These are phyloP conservation scores for Avena sativa DNA, from an alignment of 176 grass and related monocot genomes.

Conservation along the genomic window DNA sequence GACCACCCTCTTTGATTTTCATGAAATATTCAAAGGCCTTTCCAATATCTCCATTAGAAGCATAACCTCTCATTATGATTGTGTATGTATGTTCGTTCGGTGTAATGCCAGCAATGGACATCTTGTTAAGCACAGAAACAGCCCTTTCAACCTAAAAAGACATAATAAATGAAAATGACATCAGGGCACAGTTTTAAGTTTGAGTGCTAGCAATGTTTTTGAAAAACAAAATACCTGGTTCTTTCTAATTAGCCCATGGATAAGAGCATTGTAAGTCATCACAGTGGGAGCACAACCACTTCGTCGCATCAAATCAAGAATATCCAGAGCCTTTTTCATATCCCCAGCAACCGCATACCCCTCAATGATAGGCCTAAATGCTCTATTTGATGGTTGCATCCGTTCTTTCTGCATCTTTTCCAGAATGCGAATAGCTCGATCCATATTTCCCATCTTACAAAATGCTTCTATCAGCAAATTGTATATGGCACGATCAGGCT, in stretches of 20 bases:
- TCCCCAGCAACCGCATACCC: conserved; percentile 83
- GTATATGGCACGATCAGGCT: conserved; percentile 88
- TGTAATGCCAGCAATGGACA: conserved; percentile 70
- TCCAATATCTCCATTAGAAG: conserved; percentile 50
- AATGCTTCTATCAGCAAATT: conserved; percentile 97
- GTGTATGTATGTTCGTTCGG: conserved; percentile 89
- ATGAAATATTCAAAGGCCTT: conserved; percentile 95
- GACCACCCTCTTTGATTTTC: conserved; percentile 80
- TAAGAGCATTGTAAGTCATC: conserved; percentile 95
- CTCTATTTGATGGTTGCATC: conserved; percentile 78
- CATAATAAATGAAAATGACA: conserved; percentile 29
- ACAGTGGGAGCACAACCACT: conserved; percentile 81
- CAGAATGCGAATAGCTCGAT: conserved; percentile 79
- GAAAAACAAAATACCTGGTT: conserved; percentile 62
- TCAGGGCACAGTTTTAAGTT: neutral
- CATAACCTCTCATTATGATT: conserved; percentile 53
- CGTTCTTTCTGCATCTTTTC: conserved; percentile 89
- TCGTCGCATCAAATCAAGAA: conserved; percentile 84
- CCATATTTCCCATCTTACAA: conserved; percentile 89
- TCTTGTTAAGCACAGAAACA: conserved; percentile 77
- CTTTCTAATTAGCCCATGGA: conserved; percentile 83
- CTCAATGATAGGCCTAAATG: conserved; percentile 96
- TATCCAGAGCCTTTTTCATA: conserved; percentile 76
- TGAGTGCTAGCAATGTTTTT: conserved; percentile 1
- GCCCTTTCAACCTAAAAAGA: conserved; percentile 69